Evolutionary conservation across 305 asterid species (phyloP).

Genomic region (Lippia alba): DNA sequence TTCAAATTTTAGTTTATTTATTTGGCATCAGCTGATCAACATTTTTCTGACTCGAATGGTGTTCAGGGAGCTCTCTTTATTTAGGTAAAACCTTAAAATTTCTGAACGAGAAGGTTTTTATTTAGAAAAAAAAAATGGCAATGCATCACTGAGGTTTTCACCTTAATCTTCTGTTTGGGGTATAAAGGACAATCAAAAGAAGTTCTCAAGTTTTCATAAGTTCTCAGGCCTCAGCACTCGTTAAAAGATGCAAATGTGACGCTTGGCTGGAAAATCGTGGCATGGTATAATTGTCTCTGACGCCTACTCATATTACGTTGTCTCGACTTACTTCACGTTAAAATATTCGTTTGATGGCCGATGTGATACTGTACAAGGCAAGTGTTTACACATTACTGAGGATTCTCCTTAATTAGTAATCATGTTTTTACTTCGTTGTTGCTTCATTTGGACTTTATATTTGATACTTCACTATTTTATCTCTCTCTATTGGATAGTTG

Average conservation of each 20-base stretch:
- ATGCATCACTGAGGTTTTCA: slow-evolving; percentile 11
- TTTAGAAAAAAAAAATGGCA: background rate
- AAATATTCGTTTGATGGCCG: background rate
- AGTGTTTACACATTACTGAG: background rate
- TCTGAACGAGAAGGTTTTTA: no score
- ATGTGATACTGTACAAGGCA: background rate
- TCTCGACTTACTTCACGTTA: background rate
- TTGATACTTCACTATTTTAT: no score
- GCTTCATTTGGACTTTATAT: background rate
- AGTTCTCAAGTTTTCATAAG: background rate
- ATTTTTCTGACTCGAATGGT: background rate
- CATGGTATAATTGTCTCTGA: background rate
- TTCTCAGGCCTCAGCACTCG: background rate
- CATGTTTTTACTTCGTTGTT: background rate
- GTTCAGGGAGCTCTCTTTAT: background rate
- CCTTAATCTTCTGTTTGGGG: background rate
- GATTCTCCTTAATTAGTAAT: slow-evolving; percentile 12
- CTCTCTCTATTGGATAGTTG: no score
- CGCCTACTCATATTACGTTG: background rate
- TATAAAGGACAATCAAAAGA: background rate
- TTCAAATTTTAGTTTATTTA: background rate
- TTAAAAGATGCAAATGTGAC: background rate
- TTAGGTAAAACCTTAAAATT: slow-evolving; percentile 1
- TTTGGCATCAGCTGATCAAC: background rate
- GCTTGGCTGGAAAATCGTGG: background rate